A percentile compares a stretch with the other conserved stretches of the same genome.
Evolutionary conservation across 75 land plant species (phyloP).

Genomic region (Cunninghamia lanceolata): DNA sequence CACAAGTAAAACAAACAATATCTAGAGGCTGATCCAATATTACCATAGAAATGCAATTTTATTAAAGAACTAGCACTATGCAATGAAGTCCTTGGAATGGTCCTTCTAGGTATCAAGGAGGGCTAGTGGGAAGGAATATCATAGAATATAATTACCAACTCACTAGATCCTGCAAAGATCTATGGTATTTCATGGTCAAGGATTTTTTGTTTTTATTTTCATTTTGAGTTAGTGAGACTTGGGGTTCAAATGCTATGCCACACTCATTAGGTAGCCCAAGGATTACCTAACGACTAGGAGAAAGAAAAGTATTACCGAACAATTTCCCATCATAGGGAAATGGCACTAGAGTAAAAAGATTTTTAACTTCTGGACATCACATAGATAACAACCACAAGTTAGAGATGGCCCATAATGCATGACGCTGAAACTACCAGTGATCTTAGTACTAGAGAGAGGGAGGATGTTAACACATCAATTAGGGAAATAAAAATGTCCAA

Average conservation of each 20-base stretch:
- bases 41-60: not conserved
- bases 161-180: not conserved
- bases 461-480: not conserved
- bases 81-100: not conserved
- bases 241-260: not conserved
- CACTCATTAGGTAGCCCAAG: not conserved
- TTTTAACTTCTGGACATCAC: not conserved
- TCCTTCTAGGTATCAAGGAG: not conserved
- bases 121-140: not conserved
- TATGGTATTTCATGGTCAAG: not conserved
- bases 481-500: not conserved
- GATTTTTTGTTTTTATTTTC: not conserved
- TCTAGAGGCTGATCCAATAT: not conserved
- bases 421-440: not conserved
- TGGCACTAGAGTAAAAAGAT: not conserved
- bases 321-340: not conserved
- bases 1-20: not conserved
- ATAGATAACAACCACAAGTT: not conserved
- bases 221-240: not conserved
- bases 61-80: not conserved
- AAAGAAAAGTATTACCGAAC: not conserved
- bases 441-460: not conserved
- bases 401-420: not conserved
- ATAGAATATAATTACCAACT: no score
- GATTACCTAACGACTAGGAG: not conserved